Conservation (phyloP, 306 rosid genomes). For the Gastrolobium villosum region DNA sequence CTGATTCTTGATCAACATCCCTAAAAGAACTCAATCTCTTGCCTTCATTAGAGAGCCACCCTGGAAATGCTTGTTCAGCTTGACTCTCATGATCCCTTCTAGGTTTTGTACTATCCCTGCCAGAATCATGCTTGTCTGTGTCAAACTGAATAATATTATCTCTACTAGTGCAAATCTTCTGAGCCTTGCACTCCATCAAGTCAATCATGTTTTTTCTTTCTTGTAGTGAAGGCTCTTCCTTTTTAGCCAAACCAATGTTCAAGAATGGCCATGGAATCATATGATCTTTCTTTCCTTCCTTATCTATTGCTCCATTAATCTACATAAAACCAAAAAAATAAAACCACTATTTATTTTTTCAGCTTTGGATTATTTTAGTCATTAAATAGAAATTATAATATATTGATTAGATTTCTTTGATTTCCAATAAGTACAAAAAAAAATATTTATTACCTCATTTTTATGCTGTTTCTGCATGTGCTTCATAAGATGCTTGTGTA, state of each 20-base stretch:
- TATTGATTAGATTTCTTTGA: not conserved
- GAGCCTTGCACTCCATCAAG: conserved; percentile 41
- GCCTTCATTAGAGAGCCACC: conserved; percentile 50
- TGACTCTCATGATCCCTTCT: conserved; percentile 6
- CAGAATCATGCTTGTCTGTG: not conserved
- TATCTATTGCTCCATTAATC: conserved; percentile 48
- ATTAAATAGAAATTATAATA: not conserved
- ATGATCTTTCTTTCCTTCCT: conserved; percentile 34
- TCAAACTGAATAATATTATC: not conserved
- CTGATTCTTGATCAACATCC: conserved; percentile 53
- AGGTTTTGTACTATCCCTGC: not conserved
- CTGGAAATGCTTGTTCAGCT: conserved; percentile 31
- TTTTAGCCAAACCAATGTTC: conserved; percentile 44
- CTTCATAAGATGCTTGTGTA: conserved; percentile 42
- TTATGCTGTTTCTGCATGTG: conserved; percentile 42
- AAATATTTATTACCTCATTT: conserved; percentile 11
- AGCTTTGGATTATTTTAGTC: not conserved
- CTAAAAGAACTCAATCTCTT: conserved; percentile 35
- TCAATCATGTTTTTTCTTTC: conserved; percentile 49
- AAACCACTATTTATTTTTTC: no score
- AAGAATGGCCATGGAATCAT: conserved; percentile 51
- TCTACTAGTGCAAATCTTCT: not conserved
- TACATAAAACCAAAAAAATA: not conserved
- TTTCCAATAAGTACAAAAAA: not conserved
- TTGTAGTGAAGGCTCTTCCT: conserved; percentile 16